A percentile compares a stretch with the other conserved stretches of the same genome.
These are phyloP conservation scores for Penicillium sp. DNA, from an alignment of 2,329 filamentous ascomycete species.

Conservation along the genomic window DNA sequence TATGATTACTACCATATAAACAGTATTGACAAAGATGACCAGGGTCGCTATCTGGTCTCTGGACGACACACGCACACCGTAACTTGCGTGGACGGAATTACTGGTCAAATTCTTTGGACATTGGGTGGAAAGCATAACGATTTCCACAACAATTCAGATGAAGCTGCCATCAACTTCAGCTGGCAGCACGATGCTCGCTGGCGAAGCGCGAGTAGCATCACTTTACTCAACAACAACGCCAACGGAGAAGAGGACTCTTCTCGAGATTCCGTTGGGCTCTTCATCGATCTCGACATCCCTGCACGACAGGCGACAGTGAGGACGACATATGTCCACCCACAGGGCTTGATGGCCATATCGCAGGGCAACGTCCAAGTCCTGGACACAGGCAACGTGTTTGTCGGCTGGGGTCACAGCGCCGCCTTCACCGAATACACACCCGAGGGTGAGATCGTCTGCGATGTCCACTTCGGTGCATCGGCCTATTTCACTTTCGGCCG, in stretches of 20 bases:
- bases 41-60: constrained; percentile 45
- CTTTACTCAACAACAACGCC: constrained; percentile 28
- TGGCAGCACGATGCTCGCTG: constrained; percentile 35
- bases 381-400: constrained; percentile 44
- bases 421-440: constrained; percentile 49
- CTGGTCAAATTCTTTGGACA: constrained; percentile 27
- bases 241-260: constrained; percentile 13
- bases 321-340: constrained; percentile 18
- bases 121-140: constrained; percentile 30
- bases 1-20: constrained; percentile 59
- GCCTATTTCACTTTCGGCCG: constrained; percentile 46
- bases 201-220: constrained; percentile 22
- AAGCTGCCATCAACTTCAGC: constrained; percentile 21
- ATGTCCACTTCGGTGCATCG: constrained; percentile 43
- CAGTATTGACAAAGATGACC: constrained; percentile 50
- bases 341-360: constrained; percentile 17
- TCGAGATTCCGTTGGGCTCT: constrained; percentile 17
- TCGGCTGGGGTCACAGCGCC: constrained; percentile 53
- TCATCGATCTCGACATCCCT: constrained; percentile 15
- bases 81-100: constrained; percentile 39
- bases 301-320: constrained; percentile 8
- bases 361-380: constrained; percentile 24
- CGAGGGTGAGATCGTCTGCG: constrained; percentile 24
- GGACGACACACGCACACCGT: constrained; percentile 39
- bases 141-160: constrained; percentile 25